phyloP scores from a whole-genome alignment of 768 basidiomycete species.

The Chalciporus piperatus region DNA sequence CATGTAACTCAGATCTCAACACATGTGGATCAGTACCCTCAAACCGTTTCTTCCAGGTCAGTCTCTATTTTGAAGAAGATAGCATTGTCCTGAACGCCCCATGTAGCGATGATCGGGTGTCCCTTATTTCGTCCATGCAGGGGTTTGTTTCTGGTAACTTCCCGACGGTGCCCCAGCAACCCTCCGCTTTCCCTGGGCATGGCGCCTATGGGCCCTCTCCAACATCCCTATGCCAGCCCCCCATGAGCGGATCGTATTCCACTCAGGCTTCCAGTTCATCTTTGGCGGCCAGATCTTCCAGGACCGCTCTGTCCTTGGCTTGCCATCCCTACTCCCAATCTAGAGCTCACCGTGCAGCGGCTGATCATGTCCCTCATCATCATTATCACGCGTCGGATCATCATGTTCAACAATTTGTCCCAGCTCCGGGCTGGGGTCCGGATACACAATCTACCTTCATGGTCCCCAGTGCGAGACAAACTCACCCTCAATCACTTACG shows the following conservation, averaged over 20 bases:
- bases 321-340: slow-evolving; percentile 15
- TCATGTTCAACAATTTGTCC: not conserved
- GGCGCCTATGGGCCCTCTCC: slow-evolving; percentile 1
- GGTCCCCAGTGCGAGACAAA: not conserved
- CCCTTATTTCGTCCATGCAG: not conserved
- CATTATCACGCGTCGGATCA: too few relatives aligned
- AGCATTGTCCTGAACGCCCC: not conserved
- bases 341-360: slow-evolving; percentile 11
- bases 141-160: not conserved
- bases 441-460: slow-evolving; percentile 2
- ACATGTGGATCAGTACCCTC: not conserved
- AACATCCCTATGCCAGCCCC: not conserved
- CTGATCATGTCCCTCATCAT: too few relatives aligned
- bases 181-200: slow-evolving; percentile 3
- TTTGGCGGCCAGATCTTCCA: slow-evolving; percentile 5
- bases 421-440: not conserved
- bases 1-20: slow-evolving; percentile 1
- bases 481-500: slow-evolving; percentile 1
- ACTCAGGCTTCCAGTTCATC: slow-evolving; percentile 5
- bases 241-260: not conserved
- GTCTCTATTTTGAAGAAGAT: slow-evolving; percentile 7
- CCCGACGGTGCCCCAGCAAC: not conserved
- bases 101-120: slow-evolving; percentile 12
- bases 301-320: slow-evolving; percentile 1
- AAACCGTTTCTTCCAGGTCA: slow-evolving; percentile 12